phyloP scores from a whole-genome alignment of 768 basidiomycete species.

The Mrakia blollopis region DNA sequence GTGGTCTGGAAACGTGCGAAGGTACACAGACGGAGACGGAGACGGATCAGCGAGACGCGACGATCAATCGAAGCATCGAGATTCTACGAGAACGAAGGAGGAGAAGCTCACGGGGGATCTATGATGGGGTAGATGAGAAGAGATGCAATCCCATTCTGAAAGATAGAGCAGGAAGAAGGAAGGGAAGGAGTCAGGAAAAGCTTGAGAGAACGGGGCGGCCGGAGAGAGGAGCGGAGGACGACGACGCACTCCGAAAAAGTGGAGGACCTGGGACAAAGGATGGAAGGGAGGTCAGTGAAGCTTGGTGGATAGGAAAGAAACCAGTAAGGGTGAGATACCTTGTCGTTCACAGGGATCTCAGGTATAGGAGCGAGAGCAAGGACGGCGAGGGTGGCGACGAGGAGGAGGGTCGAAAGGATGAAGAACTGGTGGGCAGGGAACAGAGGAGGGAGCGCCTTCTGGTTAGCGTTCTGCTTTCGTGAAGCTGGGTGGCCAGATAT shows the following conservation, averaged over 20 bases:
- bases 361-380: conserved; percentile 1
- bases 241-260: conserved; percentile 1
- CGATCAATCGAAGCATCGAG: not conserved
- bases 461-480: no score
- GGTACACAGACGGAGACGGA: not conserved
- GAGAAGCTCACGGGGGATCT: not conserved
- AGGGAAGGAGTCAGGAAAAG: not conserved
- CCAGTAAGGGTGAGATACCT: not conserved
- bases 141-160: not conserved
- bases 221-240: not conserved
- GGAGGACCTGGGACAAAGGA: not conserved
- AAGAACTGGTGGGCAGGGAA: not conserved
- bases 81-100: not conserved
- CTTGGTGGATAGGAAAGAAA: not conserved
- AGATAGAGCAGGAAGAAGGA: no score
- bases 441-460: not conserved
- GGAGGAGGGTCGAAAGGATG: not conserved
- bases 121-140: conserved; percentile 14
- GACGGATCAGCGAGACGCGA: not conserved
- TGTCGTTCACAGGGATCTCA: not conserved
- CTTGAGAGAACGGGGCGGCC: not conserved
- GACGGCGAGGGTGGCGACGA: not conserved
- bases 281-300: not conserved
- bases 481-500: no score
- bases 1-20: not conserved